Conservation (phyloP, 2,329 filamentous ascomycete species). For the Aureobasidium sp. region DNA sequence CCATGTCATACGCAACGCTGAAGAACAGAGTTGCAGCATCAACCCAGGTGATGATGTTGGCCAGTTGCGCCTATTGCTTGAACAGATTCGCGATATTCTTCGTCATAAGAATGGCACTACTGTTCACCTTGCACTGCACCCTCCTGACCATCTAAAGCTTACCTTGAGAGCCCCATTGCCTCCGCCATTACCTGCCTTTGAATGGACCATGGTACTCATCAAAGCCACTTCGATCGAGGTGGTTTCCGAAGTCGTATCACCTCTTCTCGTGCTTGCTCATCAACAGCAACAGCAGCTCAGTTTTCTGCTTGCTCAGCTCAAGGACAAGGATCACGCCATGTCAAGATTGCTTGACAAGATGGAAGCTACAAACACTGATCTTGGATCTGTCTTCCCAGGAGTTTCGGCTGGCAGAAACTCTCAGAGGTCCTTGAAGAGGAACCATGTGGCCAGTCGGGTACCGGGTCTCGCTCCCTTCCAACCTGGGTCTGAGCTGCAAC, state of each 20-base stretch:
- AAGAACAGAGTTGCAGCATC: slow-evolving; percentile 58
- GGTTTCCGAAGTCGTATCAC: slow-evolving; percentile 44
- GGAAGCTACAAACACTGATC: slow-evolving; percentile 46
- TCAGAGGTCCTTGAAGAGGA: slow-evolving; percentile 37
- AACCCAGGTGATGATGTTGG: slow-evolving; percentile 61
- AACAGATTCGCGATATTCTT: slow-evolving; percentile 49
- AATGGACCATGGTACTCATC: slow-evolving; percentile 55
- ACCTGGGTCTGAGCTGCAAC: not conserved
- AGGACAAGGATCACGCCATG: slow-evolving; percentile 52
- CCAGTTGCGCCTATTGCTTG: slow-evolving; percentile 59
- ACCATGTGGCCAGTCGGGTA: slow-evolving; percentile 45
- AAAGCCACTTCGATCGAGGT: slow-evolving; percentile 33
- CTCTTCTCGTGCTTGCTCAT: slow-evolving; percentile 42
- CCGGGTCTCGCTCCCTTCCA: slow-evolving; percentile 39
- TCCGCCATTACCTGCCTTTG: slow-evolving; percentile 51
- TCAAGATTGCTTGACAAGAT: slow-evolving; percentile 50
- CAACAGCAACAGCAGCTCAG: slow-evolving; percentile 40
- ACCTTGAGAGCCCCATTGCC: slow-evolving; percentile 54
- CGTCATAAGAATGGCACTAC: slow-evolving; percentile 22
- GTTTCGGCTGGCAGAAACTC: slow-evolving; percentile 37
- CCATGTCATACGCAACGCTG: slow-evolving; percentile 55
- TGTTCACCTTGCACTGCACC: slow-evolving; percentile 20
- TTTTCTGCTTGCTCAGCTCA: slow-evolving; percentile 41
- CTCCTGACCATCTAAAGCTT: slow-evolving; percentile 36
- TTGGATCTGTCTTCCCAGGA: slow-evolving; percentile 50